Evolutionary conservation across 495 filamentous ascomycete genomes (phyloP).

Genomic region (Hypoxylon crocopeplum): DNA sequence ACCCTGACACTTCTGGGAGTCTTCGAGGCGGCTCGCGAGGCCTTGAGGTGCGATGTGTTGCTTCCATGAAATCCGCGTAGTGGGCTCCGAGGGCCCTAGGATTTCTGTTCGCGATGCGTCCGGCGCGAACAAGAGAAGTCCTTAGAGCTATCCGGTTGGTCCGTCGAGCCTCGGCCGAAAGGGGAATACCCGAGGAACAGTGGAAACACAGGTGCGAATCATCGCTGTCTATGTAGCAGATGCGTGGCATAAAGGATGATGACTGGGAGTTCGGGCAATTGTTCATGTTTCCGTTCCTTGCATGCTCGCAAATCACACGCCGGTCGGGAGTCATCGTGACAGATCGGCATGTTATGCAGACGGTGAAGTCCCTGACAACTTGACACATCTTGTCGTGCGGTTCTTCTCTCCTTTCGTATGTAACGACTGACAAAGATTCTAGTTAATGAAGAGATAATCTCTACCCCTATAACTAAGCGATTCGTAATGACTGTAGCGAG

Average conservation of each 20-base stretch:
- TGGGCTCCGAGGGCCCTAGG: too few relatives aligned
- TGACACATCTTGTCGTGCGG: slow-evolving; percentile 12
- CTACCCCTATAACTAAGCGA: too few relatives aligned
- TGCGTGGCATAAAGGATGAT: not conserved
- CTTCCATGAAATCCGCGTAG: too few relatives aligned
- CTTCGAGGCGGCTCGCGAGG: too few relatives aligned
- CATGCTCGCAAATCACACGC: not conserved
- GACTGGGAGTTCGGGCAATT: not conserved
- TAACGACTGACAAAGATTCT: slow-evolving; percentile 1
- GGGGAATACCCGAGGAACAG: too few relatives aligned
- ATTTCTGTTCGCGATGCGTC: too few relatives aligned
- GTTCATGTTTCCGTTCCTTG: not conserved
- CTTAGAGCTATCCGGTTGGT: too few relatives aligned
- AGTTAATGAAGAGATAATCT: not conserved
- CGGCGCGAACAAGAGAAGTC: too few relatives aligned
- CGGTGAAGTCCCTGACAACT: slow-evolving; percentile 1
- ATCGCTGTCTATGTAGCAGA: not conserved
- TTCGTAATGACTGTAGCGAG: too few relatives aligned
- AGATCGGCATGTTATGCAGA: not conserved
- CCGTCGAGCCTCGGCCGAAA: too few relatives aligned
- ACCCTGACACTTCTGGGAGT: too few relatives aligned
- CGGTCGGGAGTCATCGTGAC: not conserved
- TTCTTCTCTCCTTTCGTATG: not conserved
- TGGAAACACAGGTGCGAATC: not conserved
- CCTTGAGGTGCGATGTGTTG: too few relatives aligned